Evolutionary conservation across 768 basidiomycete species (phyloP).

Genomic region (Pulveroboletus frians): DNA sequence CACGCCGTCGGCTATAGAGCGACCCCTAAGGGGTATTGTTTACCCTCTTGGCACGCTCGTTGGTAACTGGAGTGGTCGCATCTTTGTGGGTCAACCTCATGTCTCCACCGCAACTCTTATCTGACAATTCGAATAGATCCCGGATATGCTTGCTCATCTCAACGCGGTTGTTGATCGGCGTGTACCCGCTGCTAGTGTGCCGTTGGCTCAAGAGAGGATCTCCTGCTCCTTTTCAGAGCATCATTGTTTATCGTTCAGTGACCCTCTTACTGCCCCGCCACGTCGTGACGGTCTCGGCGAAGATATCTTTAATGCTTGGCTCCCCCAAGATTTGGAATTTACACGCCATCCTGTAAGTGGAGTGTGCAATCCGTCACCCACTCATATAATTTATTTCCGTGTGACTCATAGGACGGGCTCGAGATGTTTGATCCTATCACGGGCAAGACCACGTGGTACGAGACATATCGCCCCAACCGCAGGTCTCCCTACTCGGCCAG

Average conservation of each 20-base stretch:
- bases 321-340: slow-evolving; percentile 36
- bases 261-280: slow-evolving; percentile 33
- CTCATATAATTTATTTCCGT: slow-evolving; percentile 10
- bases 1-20: slow-evolving; percentile 32
- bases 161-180: slow-evolving; percentile 22
- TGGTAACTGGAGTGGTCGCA: slow-evolving; percentile 46
- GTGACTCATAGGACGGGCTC: slow-evolving; percentile 34
- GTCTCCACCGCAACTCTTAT: slow-evolving; percentile 16
- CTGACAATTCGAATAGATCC: slow-evolving; percentile 18
- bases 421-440: slow-evolving; percentile 40
- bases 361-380: background rate
- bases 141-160: slow-evolving; percentile 23
- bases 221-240: slow-evolving; percentile 43
- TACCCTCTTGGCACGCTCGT: slow-evolving; percentile 40
- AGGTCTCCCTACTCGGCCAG: slow-evolving; percentile 34
- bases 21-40: slow-evolving; percentile 38
- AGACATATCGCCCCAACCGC: slow-evolving; percentile 40
- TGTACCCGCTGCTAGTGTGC: slow-evolving; percentile 16
- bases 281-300: slow-evolving; percentile 35
- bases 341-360: slow-evolving; percentile 32
- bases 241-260: slow-evolving; percentile 39
- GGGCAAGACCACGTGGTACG: slow-evolving; percentile 38
- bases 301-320: slow-evolving; percentile 46
- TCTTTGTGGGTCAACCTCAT: slow-evolving; percentile 34
- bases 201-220: slow-evolving; percentile 34